These are phyloP conservation scores for Coleophoma cylindrospora DNA, from an alignment of 2,329 filamentous ascomycete genomes.

Conservation along the genomic window DNA sequence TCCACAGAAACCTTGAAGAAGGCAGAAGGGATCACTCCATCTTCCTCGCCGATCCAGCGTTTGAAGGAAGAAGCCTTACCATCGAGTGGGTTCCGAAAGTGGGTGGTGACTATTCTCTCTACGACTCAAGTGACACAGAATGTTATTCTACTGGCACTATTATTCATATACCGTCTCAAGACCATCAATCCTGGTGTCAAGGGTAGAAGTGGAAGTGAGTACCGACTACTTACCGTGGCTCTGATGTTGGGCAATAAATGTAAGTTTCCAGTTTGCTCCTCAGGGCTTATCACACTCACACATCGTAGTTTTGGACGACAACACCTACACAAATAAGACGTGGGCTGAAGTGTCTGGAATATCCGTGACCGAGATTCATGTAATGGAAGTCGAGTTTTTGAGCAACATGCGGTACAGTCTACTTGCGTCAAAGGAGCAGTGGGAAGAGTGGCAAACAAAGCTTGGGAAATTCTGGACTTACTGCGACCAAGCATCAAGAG, in stretches of 20 bases:
- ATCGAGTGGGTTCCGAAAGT: slow-evolving; percentile 79
- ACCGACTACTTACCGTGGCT: slow-evolving; percentile 85
- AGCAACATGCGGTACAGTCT: slow-evolving; percentile 97
- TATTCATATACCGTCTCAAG: slow-evolving; percentile 93
- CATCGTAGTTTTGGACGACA: slow-evolving; percentile 78
- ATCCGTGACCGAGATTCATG: slow-evolving; percentile 88
- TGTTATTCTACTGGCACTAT: slow-evolving; percentile 80
- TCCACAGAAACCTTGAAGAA: slow-evolving; percentile 72
- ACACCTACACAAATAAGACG: slow-evolving; percentile 99
- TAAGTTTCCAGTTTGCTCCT: slow-evolving; percentile 33
- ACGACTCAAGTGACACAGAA: slow-evolving; percentile 97
- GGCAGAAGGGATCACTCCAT: slow-evolving; percentile 50
- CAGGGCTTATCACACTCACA: too few relatives aligned
- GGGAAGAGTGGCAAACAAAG: slow-evolving; percentile 82
- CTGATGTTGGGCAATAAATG: slow-evolving; percentile 98
- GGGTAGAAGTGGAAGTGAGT: slow-evolving; percentile 90
- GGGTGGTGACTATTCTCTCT: slow-evolving; percentile 84
- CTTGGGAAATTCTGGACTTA: slow-evolving; percentile 79
- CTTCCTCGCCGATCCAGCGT: slow-evolving; percentile 40
- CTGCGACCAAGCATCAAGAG: slow-evolving; percentile 22
- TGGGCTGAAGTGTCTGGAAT: slow-evolving; percentile 98
- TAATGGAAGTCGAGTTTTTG: slow-evolving; percentile 99
- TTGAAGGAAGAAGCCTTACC: slow-evolving; percentile 72
- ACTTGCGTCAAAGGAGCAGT: slow-evolving; percentile 79
- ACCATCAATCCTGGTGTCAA: slow-evolving; percentile 84